Base-by-base conservation (phyloP, 768 basidiomycete genomes). In the Vararia minispora region DNA sequence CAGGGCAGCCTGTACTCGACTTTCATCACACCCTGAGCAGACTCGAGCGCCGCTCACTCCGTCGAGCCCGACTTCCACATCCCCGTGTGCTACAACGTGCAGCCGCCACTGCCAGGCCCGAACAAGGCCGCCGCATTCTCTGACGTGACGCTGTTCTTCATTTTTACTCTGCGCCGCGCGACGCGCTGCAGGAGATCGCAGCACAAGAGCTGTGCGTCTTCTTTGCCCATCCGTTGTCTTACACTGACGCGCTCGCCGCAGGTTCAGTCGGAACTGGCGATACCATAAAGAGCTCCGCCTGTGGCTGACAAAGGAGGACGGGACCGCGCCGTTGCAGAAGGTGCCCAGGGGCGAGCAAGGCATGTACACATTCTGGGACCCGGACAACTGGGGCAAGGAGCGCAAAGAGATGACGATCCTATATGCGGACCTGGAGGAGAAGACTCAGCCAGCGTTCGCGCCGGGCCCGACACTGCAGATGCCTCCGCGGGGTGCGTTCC, bases 91-190 rank as follows among this genome's bases (percentile, higher is more conserved):
- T 94, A 94, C 44, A 87, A 78, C 57, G 88, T 91, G 37, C 79
- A 83, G 49, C 76, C 90, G 26, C 76, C 79, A 26, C 74, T 85
- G 28, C 79, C 83, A 30, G 81, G 81, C 4, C 78, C 80, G 41
- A 66, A 54, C 44, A 88, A 87, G 61, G 79, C 79, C 17, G 67
- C 71, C 3, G 72, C 79, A 37, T 90, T 94, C 58, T 79, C 79
- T 56, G 90, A 92, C 57, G 90, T 92, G 58, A 92, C 89, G n/a
- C 63, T 94, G 21, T 92, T 94, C 60, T 90, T 84, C 68, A 87
- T 90, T 94, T 94, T 66, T 94, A 92, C 62, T 78, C 85, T 43
- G 77, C 74, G 61, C 86, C 90, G 44, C 66, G 83, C 52, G 90
- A 94, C 62, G 77, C 79, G 30, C 62, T 89, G 39, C 90, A 94